A percentile compares a stretch with the other conserved stretches of the same genome.
Conservation (phyloP, 2,329 filamentous ascomycete species). For the Xylogone sp. region DNA sequence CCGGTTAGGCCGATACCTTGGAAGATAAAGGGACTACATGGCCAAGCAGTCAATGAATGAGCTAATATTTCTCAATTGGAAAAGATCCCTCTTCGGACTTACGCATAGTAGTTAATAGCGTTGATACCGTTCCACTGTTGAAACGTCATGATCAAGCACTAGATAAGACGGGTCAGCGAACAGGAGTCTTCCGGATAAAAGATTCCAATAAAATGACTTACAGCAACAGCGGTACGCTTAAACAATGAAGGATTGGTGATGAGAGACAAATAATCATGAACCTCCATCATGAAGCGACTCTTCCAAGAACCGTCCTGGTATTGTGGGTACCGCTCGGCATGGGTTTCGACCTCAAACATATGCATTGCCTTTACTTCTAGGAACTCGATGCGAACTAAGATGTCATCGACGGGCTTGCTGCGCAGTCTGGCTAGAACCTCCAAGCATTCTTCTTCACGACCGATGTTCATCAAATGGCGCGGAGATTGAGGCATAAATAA, state of each 20-base stretch:
- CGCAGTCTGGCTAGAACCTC: constrained; percentile 50
- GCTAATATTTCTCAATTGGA: constrained; percentile 8
- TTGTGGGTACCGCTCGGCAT: constrained; percentile 26
- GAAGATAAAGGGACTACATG: constrained; percentile 49
- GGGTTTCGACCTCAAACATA: constrained; percentile 32
- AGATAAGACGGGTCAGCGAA: constrained; percentile 39
- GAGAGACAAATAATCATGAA: constrained; percentile 52
- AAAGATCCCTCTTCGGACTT: constrained; percentile 19
- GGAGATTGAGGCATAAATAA: constrained; percentile 55
- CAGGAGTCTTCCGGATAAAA: constrained; percentile 58
- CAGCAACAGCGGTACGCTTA: constrained; percentile 53
- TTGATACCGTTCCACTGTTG: constrained; percentile 47
- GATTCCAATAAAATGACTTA: constrained; percentile 57
- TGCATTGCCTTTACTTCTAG: constrained; percentile 49
- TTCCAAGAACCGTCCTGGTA: constrained; percentile 55
- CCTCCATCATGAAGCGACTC: constrained; percentile 42
- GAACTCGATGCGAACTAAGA: constrained; percentile 53
- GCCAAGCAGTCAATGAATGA: constrained; percentile 34
- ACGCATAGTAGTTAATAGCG: constrained; percentile 41
- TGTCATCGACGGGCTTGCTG: constrained; percentile 47
- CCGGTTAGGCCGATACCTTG: constrained; percentile 41
- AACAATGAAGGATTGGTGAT: constrained; percentile 54
- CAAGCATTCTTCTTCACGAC: constrained; percentile 42
- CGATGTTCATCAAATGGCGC: constrained; percentile 48
- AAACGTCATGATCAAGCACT: constrained; percentile 29